Base-by-base conservation (phyloP, 495 filamentous ascomycete genomes). In the Aspergillus ostianus region DNA sequence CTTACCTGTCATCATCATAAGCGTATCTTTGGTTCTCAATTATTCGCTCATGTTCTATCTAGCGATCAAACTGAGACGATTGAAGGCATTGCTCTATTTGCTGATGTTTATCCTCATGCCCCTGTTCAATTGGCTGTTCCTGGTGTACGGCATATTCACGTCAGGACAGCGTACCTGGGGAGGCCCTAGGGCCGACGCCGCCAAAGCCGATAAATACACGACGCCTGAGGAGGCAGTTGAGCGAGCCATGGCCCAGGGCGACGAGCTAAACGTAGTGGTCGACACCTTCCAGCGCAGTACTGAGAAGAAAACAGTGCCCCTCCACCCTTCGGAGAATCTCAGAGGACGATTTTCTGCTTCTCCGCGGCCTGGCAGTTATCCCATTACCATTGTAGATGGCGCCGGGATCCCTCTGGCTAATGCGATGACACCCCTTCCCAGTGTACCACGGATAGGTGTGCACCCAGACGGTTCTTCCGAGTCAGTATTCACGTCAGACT, bases 111-210 rank as follows among this genome's bases (percentile, higher is more conserved):
- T 96, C 53, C 69, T 97, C 58, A 97, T 97, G 67, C 94, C 94
- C 0, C 96, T 97, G 70, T 93, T 98, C 82, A 98, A 98, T 73
- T 98, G 94, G 94, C 81, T 91, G 44, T 98, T 98, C 77, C 96
- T 97, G 89, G 88, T 97, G 10, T 87, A 88, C 62, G 85, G 85
- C 20, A 87, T 87, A 53, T 97, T 96, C 70, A 98, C 94, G 6
- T 93, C 94, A 20, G 92, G 93, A 20, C 92, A 97, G 70, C 83
- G 94, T 41, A 98, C 94, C 5, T 98, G 94, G 94, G 94, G 94
- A 63, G 94, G 94, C 5, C 94, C 94, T 20, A 84, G 94, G 62
- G 92, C 92, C 0, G 94, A 98, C 73, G 93, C 94, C 29, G 92
- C 91, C 44, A 78, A 87, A 56, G 94, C 94, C 1, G 91, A 95